Base-by-base conservation (phyloP, 2,329 filamentous ascomycete genomes). In the Curvularia spicifera region DNA sequence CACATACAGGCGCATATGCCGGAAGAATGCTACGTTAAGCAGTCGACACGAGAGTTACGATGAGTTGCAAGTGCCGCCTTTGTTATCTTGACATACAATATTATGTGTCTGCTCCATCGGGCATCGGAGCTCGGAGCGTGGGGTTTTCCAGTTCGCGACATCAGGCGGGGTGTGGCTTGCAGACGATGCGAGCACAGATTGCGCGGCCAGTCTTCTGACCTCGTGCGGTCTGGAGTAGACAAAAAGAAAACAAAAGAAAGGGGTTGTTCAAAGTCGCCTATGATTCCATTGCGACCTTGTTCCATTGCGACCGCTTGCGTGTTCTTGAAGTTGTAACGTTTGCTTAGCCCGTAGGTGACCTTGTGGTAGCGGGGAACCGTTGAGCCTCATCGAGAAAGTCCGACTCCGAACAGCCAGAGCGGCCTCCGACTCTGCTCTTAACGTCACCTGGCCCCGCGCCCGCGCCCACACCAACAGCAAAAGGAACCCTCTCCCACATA, bases 71-170 rank as follows among this genome's bases (percentile, higher is more conserved):
- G 15, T 18, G 57, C 40, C 29, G 35, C 53, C 6, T 40, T 18
- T 35, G 37, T 56, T 50, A 53, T 56, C 53, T 47, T 47, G 33
- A 35, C 33, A 15, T 35, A 43, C 33, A 28, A 2, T 28, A 28
- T 28, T 28, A 28, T 28, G 39, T 59, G 51, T 39, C 28, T 24
- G 33, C 18, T 50, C 46, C 44, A 56, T 59, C 58, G 56, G 59
- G 12, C 45, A 20, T 51, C 56, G 45, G 63, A 57, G 35, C 35
- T 53, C 60, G 48, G 59, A 57, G 46, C 44, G 57, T 57, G 54
- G 51, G 40, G 26, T 8, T 28, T 28, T 28, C 5, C 26, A 28
- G 26, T 28, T 28, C 26, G 26, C 28, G 51, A 53, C 35, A 46
- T 52, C 52, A 59, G 35, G 56, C 40, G 42, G 52, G 18, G 37